Evolutionary conservation across 305 asterid species (phyloP).

Genomic region (Rubia occidens): DNA sequence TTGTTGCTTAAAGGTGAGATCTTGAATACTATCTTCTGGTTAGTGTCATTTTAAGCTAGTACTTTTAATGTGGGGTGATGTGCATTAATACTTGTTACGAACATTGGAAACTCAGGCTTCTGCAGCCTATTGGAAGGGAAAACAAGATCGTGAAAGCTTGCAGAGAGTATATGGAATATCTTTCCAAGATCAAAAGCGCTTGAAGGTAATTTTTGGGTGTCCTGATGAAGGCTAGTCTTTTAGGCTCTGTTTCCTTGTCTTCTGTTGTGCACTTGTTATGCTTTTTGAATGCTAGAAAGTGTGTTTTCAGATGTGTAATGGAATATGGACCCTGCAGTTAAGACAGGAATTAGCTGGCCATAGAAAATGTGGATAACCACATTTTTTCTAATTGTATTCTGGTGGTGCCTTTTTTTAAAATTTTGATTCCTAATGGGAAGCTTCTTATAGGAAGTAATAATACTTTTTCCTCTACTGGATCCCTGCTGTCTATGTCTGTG

Average conservation of each 20-base stretch:
- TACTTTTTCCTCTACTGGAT: too few species aligned
- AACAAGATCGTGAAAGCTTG: slow-evolving; percentile 91
- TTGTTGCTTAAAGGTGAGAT: slow-evolving; percentile 45
- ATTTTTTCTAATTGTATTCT: not conserved
- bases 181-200: too few species aligned
- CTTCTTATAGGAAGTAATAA: too few species aligned
- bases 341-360: not conserved
- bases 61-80: not conserved
- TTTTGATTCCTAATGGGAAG: too few species aligned
- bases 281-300: not conserved
- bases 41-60: not conserved
- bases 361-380: not conserved
- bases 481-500: too few species aligned
- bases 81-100: slow-evolving; percentile 10
- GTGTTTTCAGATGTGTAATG: not conserved
- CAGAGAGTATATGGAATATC: slow-evolving; percentile 47
- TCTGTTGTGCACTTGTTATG: not conserved
- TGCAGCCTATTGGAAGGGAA: slow-evolving; percentile 95
- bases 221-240: too few species aligned
- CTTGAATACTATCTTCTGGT: not conserved
- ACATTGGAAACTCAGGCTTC: slow-evolving; percentile 55
- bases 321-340: not conserved
- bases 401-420: too few species aligned
- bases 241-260: not conserved
- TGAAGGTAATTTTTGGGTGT: too few species aligned